A percentile compares a stretch with the other conserved stretches of the same genome.
These are phyloP conservation scores for Mucuna pruriens DNA, from an alignment of 306 rosid species.

Conservation along the genomic window DNA sequence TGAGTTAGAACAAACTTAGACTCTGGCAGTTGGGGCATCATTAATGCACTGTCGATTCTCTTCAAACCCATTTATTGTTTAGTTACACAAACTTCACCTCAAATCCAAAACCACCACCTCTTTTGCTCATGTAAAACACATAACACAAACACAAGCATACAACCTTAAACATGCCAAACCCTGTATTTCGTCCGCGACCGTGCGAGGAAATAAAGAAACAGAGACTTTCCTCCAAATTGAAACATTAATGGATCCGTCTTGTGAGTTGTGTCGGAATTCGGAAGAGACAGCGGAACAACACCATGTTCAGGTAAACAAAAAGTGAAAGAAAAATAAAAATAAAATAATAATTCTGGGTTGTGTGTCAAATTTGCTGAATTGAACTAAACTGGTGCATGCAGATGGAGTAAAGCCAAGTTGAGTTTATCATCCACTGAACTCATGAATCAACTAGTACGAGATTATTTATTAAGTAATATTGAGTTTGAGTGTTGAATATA, in stretches of 20 bases:
- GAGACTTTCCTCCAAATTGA: background rate
- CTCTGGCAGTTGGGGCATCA: conserved; percentile 37
- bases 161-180: conserved; percentile 20
- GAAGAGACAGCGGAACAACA: conserved; percentile 36
- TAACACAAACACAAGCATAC: background rate
- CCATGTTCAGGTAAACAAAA: conserved; percentile 44
- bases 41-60: conserved; percentile 43
- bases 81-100: background rate
- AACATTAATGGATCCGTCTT: conserved; percentile 32
- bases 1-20: conserved; percentile 49
- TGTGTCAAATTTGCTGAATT: conserved; percentile 20
- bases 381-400: conserved; percentile 15
- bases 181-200: conserved; percentile 19
- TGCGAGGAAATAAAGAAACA: background rate
- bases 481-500: background rate
- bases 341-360: background rate
- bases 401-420: conserved; percentile 24
- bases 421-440: background rate
- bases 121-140: background rate
- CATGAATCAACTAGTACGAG: too few relatives aligned
- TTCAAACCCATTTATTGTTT: conserved; percentile 39
- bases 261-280: conserved; percentile 40
- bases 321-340: background rate
- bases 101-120: background rate
- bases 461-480: background rate